A percentile compares a stretch with the other conserved stretches of the same genome.
Conservation (phyloP, 345 rosid species). For the Hibiscus syriacus region DNA sequence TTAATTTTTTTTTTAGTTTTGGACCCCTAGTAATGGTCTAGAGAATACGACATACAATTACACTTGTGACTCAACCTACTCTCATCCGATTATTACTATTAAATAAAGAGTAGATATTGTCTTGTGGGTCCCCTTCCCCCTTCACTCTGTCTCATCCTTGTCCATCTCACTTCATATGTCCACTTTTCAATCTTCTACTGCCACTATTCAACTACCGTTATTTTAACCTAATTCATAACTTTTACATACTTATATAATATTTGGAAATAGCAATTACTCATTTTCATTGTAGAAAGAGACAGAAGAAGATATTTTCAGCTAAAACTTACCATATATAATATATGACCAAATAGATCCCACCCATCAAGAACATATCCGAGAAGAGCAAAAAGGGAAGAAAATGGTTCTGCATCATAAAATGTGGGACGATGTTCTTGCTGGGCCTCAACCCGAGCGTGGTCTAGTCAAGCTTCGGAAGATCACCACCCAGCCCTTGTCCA, state of each 20-base stretch:
- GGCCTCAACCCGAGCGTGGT: slow-evolving; percentile 90
- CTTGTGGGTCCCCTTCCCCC: slow-evolving; percentile 24
- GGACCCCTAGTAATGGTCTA: slow-evolving; percentile 12
- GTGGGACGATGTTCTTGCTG: slow-evolving; percentile 87
- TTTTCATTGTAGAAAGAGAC: not conserved
- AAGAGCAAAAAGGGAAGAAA: not conserved
- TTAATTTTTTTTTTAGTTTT: too few species aligned
- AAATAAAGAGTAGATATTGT: slow-evolving; percentile 25
- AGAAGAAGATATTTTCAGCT: not conserved
- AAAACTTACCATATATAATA: slow-evolving; percentile 9
- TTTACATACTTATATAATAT: not conserved
- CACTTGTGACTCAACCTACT: not conserved
- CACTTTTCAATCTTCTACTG: slow-evolving; percentile 15
- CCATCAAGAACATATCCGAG: not conserved
- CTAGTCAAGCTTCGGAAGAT: slow-evolving; percentile 68
- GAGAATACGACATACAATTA: slow-evolving; percentile 13
- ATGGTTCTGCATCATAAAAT: slow-evolving; percentile 48
- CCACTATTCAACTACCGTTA: not conserved
- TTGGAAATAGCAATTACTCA: slow-evolving; percentile 4
- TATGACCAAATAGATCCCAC: not conserved
- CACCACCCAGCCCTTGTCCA: too few species aligned
- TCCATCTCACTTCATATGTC: slow-evolving; percentile 3
- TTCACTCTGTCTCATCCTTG: slow-evolving; percentile 26
- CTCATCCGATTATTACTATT: not conserved
- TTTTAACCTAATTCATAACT: not conserved